A percentile compares a stretch with the other conserved stretches of the same genome.
These are phyloP conservation scores for Amphicarpaea edgeworthii DNA, from an alignment of 306 rosid species.

Conservation along the genomic window DNA sequence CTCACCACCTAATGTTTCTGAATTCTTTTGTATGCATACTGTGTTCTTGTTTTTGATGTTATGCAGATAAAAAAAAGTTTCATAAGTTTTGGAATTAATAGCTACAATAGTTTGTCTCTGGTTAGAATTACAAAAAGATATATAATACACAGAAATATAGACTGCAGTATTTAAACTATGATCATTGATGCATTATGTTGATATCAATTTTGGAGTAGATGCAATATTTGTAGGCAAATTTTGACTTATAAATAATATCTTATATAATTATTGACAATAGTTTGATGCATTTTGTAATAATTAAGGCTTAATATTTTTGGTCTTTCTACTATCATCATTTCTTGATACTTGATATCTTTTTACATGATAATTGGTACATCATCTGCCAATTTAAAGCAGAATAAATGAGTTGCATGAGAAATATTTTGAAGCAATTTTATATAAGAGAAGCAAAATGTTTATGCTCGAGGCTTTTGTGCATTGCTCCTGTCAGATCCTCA, in stretches of 20 bases:
- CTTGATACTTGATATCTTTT: not conserved
- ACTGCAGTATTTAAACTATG: not conserved
- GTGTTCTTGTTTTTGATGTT: not conserved
- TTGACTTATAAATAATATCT: not conserved
- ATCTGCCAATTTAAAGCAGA: conserved; percentile 8
- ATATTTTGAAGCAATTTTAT: not conserved
- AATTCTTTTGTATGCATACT: not conserved
- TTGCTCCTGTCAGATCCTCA: not conserved
- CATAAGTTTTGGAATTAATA: conserved; percentile 6
- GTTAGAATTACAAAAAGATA: not conserved
- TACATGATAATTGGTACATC: conserved; percentile 10
- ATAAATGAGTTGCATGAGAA: conserved; percentile 4
- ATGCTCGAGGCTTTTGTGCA: not conserved
- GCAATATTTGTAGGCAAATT: conserved; percentile 6
- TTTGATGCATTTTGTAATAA: not conserved
- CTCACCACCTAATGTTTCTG: conserved; percentile 21
- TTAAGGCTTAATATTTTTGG: no score
- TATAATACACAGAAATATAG: conserved; percentile 7
- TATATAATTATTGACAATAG: conserved; percentile 19
- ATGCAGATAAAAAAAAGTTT: not conserved
- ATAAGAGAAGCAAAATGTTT: not conserved
- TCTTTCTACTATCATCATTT: no score
- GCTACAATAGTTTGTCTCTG: not conserved
- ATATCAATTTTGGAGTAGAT: conserved; percentile 15
- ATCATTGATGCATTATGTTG: not conserved